Conservation (phyloP, 345 rosid genomes). For the Aquilaria yunnanensis region DNA sequence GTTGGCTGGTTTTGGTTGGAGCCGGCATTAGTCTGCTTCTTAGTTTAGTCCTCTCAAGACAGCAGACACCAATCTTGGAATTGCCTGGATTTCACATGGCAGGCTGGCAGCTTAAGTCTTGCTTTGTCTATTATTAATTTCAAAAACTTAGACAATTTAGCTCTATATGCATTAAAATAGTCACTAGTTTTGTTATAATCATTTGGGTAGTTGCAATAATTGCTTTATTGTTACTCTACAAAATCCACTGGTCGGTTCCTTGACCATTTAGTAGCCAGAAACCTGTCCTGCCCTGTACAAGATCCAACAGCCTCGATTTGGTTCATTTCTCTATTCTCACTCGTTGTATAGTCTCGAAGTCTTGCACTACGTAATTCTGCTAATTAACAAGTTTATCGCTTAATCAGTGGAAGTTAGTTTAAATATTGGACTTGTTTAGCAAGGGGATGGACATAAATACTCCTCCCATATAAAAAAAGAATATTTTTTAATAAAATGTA, state of each 20-base stretch:
- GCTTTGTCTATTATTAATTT: constrained; percentile 1
- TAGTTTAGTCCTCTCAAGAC: no score
- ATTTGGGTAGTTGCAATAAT: constrained; percentile 3
- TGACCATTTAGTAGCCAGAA: neutral
- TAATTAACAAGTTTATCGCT: no score
- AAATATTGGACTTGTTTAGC: no score
- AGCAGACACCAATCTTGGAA: no score
- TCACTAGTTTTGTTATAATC: neutral
- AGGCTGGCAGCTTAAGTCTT: neutral
- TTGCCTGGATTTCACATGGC: constrained; percentile 3
- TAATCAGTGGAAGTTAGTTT: no score
- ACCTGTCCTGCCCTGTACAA: neutral
- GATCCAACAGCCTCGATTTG: neutral
- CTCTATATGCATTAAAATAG: neutral
- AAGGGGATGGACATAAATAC: no score
- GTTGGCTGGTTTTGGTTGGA: no score
- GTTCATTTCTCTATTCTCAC: neutral
- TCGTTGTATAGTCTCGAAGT: neutral
- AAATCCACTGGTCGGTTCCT: neutral
- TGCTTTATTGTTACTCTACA: constrained; percentile 6
- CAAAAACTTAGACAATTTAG: neutral
- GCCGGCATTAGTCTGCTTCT: no score
- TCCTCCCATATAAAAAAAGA: no score
- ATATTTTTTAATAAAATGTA: no score
- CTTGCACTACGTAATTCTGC: no score